Conservation (phyloP, 108 stramenopile species). For the Cyclotella choctawhatcheeana region DNA sequence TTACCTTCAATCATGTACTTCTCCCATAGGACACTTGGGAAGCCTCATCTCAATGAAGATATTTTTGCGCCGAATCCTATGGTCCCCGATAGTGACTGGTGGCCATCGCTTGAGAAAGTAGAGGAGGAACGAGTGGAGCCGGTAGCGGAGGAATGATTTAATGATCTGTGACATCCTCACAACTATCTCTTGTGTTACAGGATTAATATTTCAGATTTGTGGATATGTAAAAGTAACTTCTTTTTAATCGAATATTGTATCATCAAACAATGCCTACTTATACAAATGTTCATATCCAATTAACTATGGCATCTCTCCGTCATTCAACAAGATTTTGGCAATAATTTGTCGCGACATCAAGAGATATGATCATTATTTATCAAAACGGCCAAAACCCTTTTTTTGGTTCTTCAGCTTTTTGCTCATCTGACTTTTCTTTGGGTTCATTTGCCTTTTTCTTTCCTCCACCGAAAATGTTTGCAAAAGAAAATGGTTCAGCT, state of each 20-base stretch:
- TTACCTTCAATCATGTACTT: not conserved
- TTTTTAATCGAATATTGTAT: too few relatives aligned
- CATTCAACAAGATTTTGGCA: not conserved
- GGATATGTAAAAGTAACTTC: too few relatives aligned
- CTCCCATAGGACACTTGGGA: conserved; percentile 9
- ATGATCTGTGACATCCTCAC: too few relatives aligned
- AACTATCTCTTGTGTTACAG: too few relatives aligned
- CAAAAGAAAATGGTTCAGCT: conserved; percentile 52
- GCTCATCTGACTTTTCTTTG: not conserved
- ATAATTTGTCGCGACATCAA: not conserved
- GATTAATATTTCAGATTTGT: too few relatives aligned
- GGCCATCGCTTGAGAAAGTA: conserved; percentile 12
- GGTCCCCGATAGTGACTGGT: conserved; percentile 8
- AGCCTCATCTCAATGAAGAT: conserved; percentile 9
- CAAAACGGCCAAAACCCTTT: conserved; percentile 45
- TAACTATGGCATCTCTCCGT: not conserved
- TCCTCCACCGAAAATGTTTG: conserved; percentile 67
- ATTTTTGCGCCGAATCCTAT: not conserved
- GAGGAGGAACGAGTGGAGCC: not conserved
- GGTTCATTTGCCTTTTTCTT: conserved; percentile 54
- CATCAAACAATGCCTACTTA: too few relatives aligned
- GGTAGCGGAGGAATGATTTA: too few relatives aligned
- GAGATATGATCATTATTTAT: not conserved
- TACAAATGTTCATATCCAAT: too few relatives aligned
- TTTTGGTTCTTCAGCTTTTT: conserved; percentile 9